A percentile compares a stretch with the other conserved stretches of the same genome.
Conservation (phyloP, 177 flowering plant species). For the Vitis hybrid region DNA sequence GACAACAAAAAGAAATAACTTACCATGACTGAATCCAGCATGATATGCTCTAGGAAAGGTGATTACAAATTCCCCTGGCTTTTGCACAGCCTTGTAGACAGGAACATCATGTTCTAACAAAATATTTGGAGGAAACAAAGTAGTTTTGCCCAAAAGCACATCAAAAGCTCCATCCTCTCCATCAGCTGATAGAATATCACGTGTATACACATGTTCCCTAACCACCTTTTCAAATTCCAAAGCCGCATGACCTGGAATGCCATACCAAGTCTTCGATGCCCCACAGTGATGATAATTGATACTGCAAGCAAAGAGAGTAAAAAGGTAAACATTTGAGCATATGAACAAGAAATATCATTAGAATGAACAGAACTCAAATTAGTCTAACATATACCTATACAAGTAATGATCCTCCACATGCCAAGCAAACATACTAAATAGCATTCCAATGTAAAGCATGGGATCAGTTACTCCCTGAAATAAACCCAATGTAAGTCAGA, state of each 20-base stretch:
- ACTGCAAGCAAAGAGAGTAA: slow-evolving; percentile 39
- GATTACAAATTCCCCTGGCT: slow-evolving; percentile 90
- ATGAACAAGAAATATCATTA: not conserved
- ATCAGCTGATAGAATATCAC: slow-evolving; percentile 63
- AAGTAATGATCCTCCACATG: slow-evolving; percentile 98
- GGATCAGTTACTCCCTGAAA: slow-evolving; percentile 98
- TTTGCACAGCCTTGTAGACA: slow-evolving; percentile 89
- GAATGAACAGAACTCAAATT: not conserved
- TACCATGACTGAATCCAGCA: slow-evolving; percentile 99
- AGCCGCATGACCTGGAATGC: slow-evolving; percentile 93
- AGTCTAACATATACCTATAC: slow-evolving; percentile 58
- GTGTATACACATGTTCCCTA: slow-evolving; percentile 69
- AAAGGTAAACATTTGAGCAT: not conserved
- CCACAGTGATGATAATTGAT: slow-evolving; percentile 98
- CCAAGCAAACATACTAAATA: slow-evolving; percentile 99
- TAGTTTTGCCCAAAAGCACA: slow-evolving; percentile 89
- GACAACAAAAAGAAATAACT: not conserved
- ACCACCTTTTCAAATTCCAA: slow-evolving; percentile 82
- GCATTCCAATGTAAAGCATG: slow-evolving; percentile 99
- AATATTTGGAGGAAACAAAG: slow-evolving; percentile 90
- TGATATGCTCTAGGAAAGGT: slow-evolving; percentile 98
- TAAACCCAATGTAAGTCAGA: slow-evolving; percentile 2
- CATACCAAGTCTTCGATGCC: slow-evolving; percentile 99
- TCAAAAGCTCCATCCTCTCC: slow-evolving; percentile 95
- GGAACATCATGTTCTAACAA: slow-evolving; percentile 79